These are phyloP conservation scores for Fibroporia radiculosa DNA, from an alignment of 768 basidiomycete species.

Conservation along the genomic window DNA sequence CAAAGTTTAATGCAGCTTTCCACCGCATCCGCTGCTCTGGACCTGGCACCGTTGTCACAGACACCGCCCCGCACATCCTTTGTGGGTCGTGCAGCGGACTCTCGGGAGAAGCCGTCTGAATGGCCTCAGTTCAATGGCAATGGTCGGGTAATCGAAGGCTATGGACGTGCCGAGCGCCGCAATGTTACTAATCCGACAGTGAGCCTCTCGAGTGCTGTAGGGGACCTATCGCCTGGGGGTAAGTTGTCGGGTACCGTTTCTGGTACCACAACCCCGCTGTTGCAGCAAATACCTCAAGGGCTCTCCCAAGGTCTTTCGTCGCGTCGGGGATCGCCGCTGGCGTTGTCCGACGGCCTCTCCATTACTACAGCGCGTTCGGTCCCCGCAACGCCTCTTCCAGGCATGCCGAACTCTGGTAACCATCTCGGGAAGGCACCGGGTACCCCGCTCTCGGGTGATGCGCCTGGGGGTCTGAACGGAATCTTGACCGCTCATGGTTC, in stretches of 20 bases:
- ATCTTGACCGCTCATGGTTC: conserved; percentile 42
- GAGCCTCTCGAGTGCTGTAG: conserved; percentile 48
- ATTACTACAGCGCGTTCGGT: conserved; percentile 68
- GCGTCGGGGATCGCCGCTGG: conserved; percentile 69
- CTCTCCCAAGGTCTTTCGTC: conserved; percentile 39
- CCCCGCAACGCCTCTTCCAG: conserved; percentile 68
- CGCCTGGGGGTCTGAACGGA: conserved; percentile 52
- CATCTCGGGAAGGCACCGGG: conserved; percentile 61
- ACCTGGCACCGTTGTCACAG: conserved; percentile 85
- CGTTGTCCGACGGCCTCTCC: conserved; percentile 52
- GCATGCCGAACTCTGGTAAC: conserved; percentile 37
- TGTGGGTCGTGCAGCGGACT: conserved; percentile 43
- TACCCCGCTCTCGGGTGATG: conserved; percentile 42
- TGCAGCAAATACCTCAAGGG: conserved; percentile 55
- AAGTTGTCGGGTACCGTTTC: conserved; percentile 43
- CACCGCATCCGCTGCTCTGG: conserved; percentile 85
- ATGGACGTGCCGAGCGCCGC: conserved; percentile 55
- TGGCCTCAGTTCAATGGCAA: conserved; percentile 86
- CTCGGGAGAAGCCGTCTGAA: conserved; percentile 73
- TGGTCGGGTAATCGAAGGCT: conserved; percentile 52
- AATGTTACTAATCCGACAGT: conserved; percentile 70
- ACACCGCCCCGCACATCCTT: conserved; percentile 63
- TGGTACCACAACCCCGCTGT: conserved; percentile 55
- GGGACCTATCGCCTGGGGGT: conserved; percentile 35
- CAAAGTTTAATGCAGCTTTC: conserved; percentile 48